phyloP scores from a whole-genome alignment of 2,329 filamentous ascomycete genomes.

The Fusarium falciforme region DNA sequence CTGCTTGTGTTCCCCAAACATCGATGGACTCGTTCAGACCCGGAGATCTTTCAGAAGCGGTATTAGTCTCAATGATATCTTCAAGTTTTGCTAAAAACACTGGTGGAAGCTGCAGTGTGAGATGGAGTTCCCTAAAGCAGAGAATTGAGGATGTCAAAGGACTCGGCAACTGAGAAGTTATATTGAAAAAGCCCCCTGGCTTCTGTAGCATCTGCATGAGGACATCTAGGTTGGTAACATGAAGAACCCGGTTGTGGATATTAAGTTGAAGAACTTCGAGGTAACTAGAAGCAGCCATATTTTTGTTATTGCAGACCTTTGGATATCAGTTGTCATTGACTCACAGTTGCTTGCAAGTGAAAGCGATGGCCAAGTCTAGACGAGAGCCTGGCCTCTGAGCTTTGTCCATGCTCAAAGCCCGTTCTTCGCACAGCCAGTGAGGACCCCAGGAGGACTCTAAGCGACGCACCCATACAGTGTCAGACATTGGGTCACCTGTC shows the following conservation, averaged over 20 bases:
- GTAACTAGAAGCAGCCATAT: not conserved
- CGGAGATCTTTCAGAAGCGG: not conserved
- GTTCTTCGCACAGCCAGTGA: not conserved
- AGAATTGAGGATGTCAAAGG: not conserved
- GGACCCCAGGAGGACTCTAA: not conserved
- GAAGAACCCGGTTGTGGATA: not conserved
- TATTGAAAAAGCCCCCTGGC: not conserved
- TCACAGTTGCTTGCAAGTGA: not conserved
- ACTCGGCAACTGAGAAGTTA: not conserved
- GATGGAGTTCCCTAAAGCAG: not conserved
- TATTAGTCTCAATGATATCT: not conserved
- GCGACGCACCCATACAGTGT: not conserved
- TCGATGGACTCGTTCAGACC: not conserved
- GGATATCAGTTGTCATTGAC: not conserved
- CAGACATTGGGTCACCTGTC: not conserved
- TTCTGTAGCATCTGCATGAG: not conserved
- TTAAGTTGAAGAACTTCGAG: not conserved
- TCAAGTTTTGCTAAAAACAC: not conserved
- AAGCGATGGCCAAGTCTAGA: not conserved
- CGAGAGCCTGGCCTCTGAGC: not conserved
- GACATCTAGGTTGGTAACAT: not conserved
- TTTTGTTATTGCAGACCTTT: not conserved
- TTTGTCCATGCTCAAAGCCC: not conserved
- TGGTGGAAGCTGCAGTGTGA: not conserved
- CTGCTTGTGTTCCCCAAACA: not conserved